A percentile compares a stretch with the other conserved stretches of the same genome.
phyloP scores from a whole-genome alignment of 805 yeast species.

The Jamesozyma gamospora region DNA sequence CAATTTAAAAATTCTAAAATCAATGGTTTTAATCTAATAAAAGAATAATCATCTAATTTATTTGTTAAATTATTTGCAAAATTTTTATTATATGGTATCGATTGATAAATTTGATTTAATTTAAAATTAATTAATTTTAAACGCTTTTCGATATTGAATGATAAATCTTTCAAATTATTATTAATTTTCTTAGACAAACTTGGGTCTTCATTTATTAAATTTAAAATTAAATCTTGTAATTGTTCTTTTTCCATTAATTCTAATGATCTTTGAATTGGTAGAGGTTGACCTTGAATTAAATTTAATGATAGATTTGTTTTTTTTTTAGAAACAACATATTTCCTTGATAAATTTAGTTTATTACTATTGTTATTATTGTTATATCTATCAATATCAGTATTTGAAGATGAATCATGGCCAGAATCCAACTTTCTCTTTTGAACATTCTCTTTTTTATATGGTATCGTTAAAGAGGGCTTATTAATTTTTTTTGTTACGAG shows the following conservation, averaged over 20 bases:
- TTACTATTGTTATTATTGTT: neutral
- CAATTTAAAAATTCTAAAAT: conserved; percentile 28
- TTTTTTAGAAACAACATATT: conserved; percentile 10
- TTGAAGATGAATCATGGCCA: neutral
- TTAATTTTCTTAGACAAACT: conserved; percentile 15
- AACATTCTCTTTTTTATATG: too few species aligned
- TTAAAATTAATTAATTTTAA: conserved; percentile 15
- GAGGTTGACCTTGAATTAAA: conserved; percentile 21
- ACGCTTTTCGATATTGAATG: conserved; percentile 19
- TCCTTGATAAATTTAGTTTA: neutral
- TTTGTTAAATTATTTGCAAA: conserved; percentile 8
- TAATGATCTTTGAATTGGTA: conserved; percentile 26
- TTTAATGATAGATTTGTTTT: conserved; percentile 8
- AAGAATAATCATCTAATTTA: conserved; percentile 27
- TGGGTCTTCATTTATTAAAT: conserved; percentile 14
- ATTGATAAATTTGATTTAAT: conserved; percentile 14
- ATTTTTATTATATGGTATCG: conserved; percentile 25
- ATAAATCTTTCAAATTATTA: conserved; percentile 4
- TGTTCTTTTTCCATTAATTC: conserved; percentile 27
- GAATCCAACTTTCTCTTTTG: conserved; percentile 1
- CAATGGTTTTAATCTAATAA: conserved; percentile 25
- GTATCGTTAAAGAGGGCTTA: too few species aligned
- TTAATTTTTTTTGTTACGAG: neutral
- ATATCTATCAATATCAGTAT: neutral
- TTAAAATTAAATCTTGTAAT: conserved; percentile 15